Evolutionary conservation across 768 basidiomycete genomes (phyloP), one percentile per base, ranked within the genome.

Genomic region (Suillus tomentosus): DNA sequence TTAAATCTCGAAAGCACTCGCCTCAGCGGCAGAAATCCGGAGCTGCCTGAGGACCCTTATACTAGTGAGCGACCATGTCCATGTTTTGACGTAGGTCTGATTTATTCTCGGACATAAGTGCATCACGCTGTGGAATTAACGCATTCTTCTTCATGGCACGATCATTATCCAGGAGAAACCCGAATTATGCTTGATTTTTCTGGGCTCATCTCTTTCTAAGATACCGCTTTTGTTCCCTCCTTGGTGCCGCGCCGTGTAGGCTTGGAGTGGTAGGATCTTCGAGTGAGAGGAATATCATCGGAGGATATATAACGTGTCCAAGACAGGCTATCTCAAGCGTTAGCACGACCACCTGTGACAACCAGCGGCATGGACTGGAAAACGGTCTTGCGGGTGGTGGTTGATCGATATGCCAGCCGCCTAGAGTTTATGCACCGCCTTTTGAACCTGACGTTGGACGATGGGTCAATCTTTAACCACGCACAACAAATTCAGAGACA

Each of bases 341-440:
- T 73, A 37, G n/a, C 24, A 22, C n/a, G 54, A 37, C 54, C 66
- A 17, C 51, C 40, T 2, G 61, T 17, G 1, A 47, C 50, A 7
- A 63, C 66, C 2, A 81, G 77, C 60, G 75, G 74, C 0, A 63
- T 83, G 3, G 81, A 85, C 66, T 83, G 84, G 83, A 68, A 69
- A 36, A 73, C 74, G 3, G 69, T 82, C 47, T 67, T 78, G 17
- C 73, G 74, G 13, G 74, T 79, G 13, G 74, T 79, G 22, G 71
- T 75, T 6, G 76, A 82, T 43, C 79, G 81, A 10, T 81, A 80
- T 61, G 74, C 74, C 9, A 78, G 74, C 17, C 71, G 83, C 24
- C 72, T 85, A 15, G 79, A 82, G 59, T 62, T 77, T n/a, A 65
- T 81, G 7, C 76, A 71, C 17, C 72, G 79, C 64, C 69, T 80